phyloP scores from a whole-genome alignment of 2,329 filamentous ascomycete species.

The Hortaea werneckii region DNA sequence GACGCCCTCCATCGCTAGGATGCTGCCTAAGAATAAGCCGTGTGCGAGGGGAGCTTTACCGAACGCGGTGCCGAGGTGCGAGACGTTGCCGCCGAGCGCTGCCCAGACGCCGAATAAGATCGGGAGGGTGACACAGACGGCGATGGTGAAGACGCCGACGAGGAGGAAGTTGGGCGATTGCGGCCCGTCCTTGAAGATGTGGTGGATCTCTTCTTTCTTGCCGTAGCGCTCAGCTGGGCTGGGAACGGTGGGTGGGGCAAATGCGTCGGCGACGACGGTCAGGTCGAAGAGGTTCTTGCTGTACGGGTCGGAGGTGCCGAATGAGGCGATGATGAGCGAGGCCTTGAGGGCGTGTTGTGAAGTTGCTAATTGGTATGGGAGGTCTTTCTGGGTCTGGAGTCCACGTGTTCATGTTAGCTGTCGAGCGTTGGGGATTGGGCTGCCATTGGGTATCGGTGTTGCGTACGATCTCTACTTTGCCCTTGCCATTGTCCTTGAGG shows the following conservation, averaged over 20 bases:
- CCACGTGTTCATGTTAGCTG: neutral
- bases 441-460: neutral
- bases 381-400: conserved; percentile 70
- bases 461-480: conserved; percentile 71
- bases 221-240: conserved; percentile 71
- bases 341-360: conserved; percentile 60
- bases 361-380: conserved; percentile 71
- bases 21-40: conserved; percentile 72
- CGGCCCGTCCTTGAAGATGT: conserved; percentile 75
- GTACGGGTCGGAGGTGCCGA: conserved; percentile 62
- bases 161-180: conserved; percentile 71
- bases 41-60: conserved; percentile 70
- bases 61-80: conserved; percentile 67
- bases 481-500: conserved; percentile 82
- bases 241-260: conserved; percentile 48
- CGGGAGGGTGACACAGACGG: conserved; percentile 64
- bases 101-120: conserved; percentile 65
- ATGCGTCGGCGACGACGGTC: conserved; percentile 53
- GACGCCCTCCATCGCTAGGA: conserved; percentile 77
- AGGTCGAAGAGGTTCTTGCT: conserved; percentile 65
- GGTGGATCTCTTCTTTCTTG: conserved; percentile 74
- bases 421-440: conserved; percentile 19
- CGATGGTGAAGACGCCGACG: conserved; percentile 64
- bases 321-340: conserved; percentile 77
- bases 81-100: conserved; percentile 69